phyloP scores from a whole-genome alignment of 2,329 filamentous ascomycete genomes.

The Pseudogymnoascus pannorum region DNA sequence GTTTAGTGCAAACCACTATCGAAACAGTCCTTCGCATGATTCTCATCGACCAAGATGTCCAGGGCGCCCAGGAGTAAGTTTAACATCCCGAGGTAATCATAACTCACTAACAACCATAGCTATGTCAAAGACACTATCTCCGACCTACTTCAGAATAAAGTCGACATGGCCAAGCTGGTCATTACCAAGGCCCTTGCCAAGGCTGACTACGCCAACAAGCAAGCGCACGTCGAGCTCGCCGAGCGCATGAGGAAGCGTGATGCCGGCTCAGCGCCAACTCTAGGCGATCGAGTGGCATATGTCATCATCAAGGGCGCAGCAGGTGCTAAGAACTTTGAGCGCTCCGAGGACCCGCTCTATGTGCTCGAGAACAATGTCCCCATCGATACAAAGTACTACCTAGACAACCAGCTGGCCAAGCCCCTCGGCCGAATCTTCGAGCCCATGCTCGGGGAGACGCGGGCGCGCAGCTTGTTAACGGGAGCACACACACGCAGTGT shows the following conservation, averaged over 20 bases:
- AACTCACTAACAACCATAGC: conserved; percentile 43
- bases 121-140: conserved; percentile 97
- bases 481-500: conserved; percentile 95
- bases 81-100: conserved; percentile 31
- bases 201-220: conserved; percentile 79
- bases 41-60: conserved; percentile 83
- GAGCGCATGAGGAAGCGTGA: conserved; percentile 97
- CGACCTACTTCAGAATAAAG: conserved; percentile 90
- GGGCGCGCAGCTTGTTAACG: conserved; percentile 75
- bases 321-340: conserved; percentile 91
- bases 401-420: conserved; percentile 96
- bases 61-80: conserved; percentile 85
- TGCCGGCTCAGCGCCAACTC: conserved; percentile 80
- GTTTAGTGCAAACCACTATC: conserved; percentile 92
- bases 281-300: conserved; percentile 95
- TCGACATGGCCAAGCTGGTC: conserved; percentile 98
- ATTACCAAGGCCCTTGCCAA: conserved; percentile 97
- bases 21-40: conserved; percentile 95
- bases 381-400: conserved; percentile 96
- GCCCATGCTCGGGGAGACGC: conserved; percentile 90
- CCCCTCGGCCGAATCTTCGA: conserved; percentile 94
- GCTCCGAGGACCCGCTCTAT: conserved; percentile 93
- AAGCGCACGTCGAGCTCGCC: conserved; percentile 92
- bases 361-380: conserved; percentile 96
- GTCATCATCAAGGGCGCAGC: conserved; percentile 91